phyloP scores from a whole-genome alignment of 1,139 yeast species.

The Blastobotrys persicus region DNA sequence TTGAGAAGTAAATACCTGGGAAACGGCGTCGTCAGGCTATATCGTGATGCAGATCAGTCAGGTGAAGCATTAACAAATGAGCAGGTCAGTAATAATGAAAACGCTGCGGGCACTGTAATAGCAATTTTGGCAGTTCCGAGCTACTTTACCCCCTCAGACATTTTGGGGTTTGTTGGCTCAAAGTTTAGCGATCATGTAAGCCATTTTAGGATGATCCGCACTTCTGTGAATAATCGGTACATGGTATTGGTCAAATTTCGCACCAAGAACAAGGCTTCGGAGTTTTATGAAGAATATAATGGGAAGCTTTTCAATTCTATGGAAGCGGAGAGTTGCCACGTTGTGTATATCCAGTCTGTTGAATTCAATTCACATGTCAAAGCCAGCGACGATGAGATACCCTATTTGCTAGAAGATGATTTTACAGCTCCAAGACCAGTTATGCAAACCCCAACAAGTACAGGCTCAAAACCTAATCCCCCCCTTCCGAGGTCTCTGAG shows the following conservation, averaged over 20 bases:
- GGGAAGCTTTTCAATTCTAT: constrained; percentile 78
- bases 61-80: constrained; percentile 21
- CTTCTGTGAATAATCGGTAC: constrained; percentile 66
- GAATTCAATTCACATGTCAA: constrained; percentile 38
- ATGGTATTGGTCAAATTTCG: constrained; percentile 77
- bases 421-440: constrained; percentile 45
- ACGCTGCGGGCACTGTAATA: constrained; percentile 42
- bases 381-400: constrained; percentile 41
- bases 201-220: constrained; percentile 69
- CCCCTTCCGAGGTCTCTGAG: constrained; percentile 40
- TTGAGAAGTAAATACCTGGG: constrained; percentile 62
- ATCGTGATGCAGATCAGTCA: constrained; percentile 46
- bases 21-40: constrained; percentile 69
- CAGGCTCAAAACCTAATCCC: constrained; percentile 30
- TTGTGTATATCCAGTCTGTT: constrained; percentile 53
- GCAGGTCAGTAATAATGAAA: constrained; percentile 16
- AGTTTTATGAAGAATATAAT: constrained; percentile 63
- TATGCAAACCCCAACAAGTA: not conserved
- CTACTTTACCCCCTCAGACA: constrained; percentile 80
- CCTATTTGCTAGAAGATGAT: constrained; percentile 73
- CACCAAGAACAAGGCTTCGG: constrained; percentile 52
- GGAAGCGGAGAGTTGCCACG: constrained; percentile 88
- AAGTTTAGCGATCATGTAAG: constrained; percentile 55
- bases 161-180: constrained; percentile 76
- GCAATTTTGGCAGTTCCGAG: constrained; percentile 85